Conservation (phyloP, 2,329 filamentous ascomycete species). For the Elsinoe ampelina region DNA sequence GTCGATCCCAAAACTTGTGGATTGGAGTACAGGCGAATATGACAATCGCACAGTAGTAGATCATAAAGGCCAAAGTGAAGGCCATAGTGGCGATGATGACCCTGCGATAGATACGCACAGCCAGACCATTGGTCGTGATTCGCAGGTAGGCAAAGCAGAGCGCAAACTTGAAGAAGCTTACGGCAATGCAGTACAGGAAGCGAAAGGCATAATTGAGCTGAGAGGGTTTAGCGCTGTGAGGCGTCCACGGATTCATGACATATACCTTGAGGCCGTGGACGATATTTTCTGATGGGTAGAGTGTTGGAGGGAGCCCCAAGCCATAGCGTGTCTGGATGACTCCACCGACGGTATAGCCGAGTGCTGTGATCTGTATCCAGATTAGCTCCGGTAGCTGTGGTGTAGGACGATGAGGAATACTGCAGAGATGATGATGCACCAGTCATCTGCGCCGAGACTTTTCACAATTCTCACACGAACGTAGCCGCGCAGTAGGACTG, state of each 20-base stretch:
- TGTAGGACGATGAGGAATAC: not conserved
- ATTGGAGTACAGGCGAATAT: slow-evolving; percentile 13
- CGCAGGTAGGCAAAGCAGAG: slow-evolving; percentile 11
- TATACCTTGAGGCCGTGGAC: not conserved
- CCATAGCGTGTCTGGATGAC: slow-evolving; percentile 11
- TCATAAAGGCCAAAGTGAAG: slow-evolving; percentile 5
- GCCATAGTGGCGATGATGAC: slow-evolving; percentile 3
- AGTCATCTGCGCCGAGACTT: slow-evolving; percentile 8
- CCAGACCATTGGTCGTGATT: slow-evolving; percentile 3
- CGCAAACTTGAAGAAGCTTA: slow-evolving; percentile 11
- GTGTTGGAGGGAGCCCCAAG: not conserved
- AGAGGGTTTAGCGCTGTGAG: not conserved
- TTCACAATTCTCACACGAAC: slow-evolving; percentile 11
- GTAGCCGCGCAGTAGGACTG: slow-evolving; percentile 3
- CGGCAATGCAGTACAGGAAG: slow-evolving; percentile 10
- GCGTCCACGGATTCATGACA: not conserved
- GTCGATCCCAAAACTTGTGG: slow-evolving; percentile 5
- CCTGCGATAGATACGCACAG: not conserved
- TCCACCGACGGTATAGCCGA: slow-evolving; percentile 2
- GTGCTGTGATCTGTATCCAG: not conserved
- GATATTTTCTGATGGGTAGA: not conserved
- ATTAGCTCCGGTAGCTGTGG: not conserved
- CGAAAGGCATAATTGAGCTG: slow-evolving; percentile 13
- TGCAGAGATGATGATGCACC: slow-evolving; percentile 2
- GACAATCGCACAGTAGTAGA: slow-evolving; percentile 10